phyloP scores from a whole-genome alignment of 768 basidiomycete species.

The Tylopilus sp. region DNA sequence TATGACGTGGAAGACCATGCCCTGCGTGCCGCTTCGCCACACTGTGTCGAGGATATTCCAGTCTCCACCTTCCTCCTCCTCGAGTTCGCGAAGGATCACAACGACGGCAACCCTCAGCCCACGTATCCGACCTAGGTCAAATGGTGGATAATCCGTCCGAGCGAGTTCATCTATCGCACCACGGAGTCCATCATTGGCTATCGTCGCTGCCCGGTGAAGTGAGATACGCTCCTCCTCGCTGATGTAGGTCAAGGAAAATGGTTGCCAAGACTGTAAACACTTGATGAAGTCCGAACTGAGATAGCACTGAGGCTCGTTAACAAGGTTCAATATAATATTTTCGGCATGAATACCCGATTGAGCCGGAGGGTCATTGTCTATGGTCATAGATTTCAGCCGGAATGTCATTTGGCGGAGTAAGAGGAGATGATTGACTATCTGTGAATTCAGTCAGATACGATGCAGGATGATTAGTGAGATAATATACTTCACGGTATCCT shows the following conservation, averaged over 20 bases:
- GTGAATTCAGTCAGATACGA: slow-evolving; percentile 26
- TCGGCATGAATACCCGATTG: slow-evolving; percentile 67
- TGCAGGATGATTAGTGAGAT: slow-evolving; percentile 6
- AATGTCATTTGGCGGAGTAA: slow-evolving; percentile 69
- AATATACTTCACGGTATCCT: slow-evolving; percentile 67
- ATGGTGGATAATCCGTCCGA: slow-evolving; percentile 29
- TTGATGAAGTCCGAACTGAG: slow-evolving; percentile 56
- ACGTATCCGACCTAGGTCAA: slow-evolving; percentile 47
- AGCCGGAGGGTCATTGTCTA: slow-evolving; percentile 56
- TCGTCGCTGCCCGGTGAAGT: slow-evolving; percentile 57
- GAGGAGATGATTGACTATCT: slow-evolving; percentile 72
- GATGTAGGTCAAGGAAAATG: slow-evolving; percentile 60
- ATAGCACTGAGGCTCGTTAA: slow-evolving; percentile 57
- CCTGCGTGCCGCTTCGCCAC: slow-evolving; percentile 59
- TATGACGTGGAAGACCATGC: slow-evolving; percentile 54
- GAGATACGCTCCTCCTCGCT: slow-evolving; percentile 55
- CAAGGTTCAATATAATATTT: slow-evolving; percentile 59
- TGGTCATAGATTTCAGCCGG: slow-evolving; percentile 70
- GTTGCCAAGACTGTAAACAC: slow-evolving; percentile 57
- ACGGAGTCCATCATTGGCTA: slow-evolving; percentile 65
- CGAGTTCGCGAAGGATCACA: slow-evolving; percentile 50
- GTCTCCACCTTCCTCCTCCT: slow-evolving; percentile 49
- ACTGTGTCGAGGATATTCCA: slow-evolving; percentile 52
- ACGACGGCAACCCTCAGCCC: slow-evolving; percentile 63
- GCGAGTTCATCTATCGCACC: slow-evolving; percentile 61